Percentiles rank a stretch among this genome's conserved stretches.
These are phyloP conservation scores for Scheffersomyces illinoinensis DNA, from an alignment of 1,139 yeast species.

Conservation along the genomic window DNA sequence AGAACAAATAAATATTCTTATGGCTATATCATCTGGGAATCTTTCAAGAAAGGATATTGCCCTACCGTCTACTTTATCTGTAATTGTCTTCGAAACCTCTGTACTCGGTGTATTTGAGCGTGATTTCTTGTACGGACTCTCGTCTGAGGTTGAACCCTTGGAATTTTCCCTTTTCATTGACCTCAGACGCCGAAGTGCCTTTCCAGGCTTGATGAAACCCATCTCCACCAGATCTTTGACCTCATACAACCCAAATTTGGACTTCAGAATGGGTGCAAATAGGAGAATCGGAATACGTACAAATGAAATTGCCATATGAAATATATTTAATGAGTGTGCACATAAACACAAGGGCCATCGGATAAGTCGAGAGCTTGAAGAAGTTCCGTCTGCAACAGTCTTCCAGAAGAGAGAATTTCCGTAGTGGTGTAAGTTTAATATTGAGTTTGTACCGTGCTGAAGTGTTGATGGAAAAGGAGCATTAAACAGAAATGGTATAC, in stretches of 20 bases:
- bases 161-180: neutral
- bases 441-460: too few relatives aligned
- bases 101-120: neutral
- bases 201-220: slow-evolving; percentile 37
- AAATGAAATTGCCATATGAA: neutral
- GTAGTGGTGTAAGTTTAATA: too few relatives aligned
- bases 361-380: too few relatives aligned
- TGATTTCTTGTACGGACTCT: neutral
- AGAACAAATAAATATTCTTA: slow-evolving; percentile 29
- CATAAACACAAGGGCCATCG: neutral
- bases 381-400: too few relatives aligned
- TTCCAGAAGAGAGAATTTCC: too few relatives aligned
- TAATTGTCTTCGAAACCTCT: neutral
- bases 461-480: too few relatives aligned
- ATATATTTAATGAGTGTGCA: neutral
- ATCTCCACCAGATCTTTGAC: slow-evolving; percentile 9
- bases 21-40: slow-evolving; percentile 36
- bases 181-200: slow-evolving; percentile 8
- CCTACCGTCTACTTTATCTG: slow-evolving; percentile 2
- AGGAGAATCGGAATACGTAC: neutral
- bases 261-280: neutral
- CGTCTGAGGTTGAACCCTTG: neutral
- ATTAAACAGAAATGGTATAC: too few relatives aligned
- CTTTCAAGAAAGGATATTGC: slow-evolving; percentile 13
- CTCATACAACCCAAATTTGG: neutral